A percentile compares a stretch with the other conserved stretches of the same genome.
Conservation (phyloP, 768 basidiomycete genomes). For the Boletus edulis region DNA sequence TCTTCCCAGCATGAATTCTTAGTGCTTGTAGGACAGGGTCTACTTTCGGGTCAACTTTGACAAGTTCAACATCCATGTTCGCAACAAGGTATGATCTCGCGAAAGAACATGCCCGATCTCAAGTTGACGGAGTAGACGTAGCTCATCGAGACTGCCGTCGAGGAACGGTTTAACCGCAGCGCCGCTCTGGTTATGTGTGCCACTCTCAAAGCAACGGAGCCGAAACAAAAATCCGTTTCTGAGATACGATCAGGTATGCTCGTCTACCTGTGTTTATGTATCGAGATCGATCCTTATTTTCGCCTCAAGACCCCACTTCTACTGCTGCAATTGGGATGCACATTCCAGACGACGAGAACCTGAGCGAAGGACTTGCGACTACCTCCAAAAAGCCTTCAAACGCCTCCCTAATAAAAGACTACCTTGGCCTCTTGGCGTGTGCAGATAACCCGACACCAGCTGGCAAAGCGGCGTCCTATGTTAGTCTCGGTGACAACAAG, state of each 20-base stretch:
- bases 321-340: conserved; percentile 62
- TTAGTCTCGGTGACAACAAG: conserved; percentile 68
- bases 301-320: conserved; percentile 57
- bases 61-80: conserved; percentile 81
- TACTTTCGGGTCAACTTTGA: conserved; percentile 89
- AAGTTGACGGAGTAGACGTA: conserved; percentile 31
- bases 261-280: neutral
- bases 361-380: conserved; percentile 63
- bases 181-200: conserved; percentile 73
- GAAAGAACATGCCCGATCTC: neutral
- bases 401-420: conserved; percentile 68
- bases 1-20: neutral
- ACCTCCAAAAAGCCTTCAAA: conserved; percentile 52
- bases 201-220: conserved; percentile 66
- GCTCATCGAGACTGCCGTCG: conserved; percentile 76
- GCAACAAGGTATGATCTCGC: conserved; percentile 65
- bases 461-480: conserved; percentile 67
- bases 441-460: conserved; percentile 80
- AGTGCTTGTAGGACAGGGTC: conserved; percentile 52
- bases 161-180: conserved; percentile 76
- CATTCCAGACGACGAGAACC: conserved; percentile 57
- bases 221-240: conserved; percentile 54
- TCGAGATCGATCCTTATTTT: neutral
- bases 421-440: conserved; percentile 73
- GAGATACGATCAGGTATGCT: conserved; percentile 63